Conservation (phyloP, 2,329 filamentous ascomycete species). For the Fusarium annulatum region DNA sequence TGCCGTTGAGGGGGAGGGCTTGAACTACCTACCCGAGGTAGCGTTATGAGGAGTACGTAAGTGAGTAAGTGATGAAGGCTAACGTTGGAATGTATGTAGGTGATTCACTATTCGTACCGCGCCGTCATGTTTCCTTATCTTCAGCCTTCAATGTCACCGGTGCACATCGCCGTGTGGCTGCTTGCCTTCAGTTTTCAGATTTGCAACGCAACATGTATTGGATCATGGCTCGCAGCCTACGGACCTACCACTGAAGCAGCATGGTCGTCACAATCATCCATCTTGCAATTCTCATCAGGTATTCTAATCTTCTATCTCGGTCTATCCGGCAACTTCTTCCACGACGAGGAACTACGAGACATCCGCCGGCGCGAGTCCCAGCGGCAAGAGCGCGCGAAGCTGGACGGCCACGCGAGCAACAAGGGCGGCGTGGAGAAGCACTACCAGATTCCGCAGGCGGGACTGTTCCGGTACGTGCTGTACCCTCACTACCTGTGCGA, state of each 20-base stretch:
- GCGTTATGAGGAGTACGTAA: slow-evolving; percentile 4
- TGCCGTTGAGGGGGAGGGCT: slow-evolving; percentile 29
- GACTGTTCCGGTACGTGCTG: slow-evolving; percentile 83
- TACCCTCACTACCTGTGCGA: slow-evolving; percentile 97
- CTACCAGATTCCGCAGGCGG: slow-evolving; percentile 86
- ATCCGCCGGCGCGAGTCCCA: slow-evolving; percentile 78
- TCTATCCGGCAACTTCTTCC: slow-evolving; percentile 83
- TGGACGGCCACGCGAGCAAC: slow-evolving; percentile 41
- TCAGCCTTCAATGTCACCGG: slow-evolving; percentile 92
- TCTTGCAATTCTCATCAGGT: slow-evolving; percentile 68
- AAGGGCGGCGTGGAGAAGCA: slow-evolving; percentile 69
- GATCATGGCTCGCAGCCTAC: slow-evolving; percentile 85
- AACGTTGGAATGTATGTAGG: slow-evolving; percentile 51
- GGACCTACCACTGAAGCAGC: slow-evolving; percentile 70
- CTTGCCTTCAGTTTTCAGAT: slow-evolving; percentile 80
- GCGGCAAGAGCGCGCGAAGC: slow-evolving; percentile 58
- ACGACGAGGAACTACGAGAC: slow-evolving; percentile 90
- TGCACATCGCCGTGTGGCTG: slow-evolving; percentile 76
- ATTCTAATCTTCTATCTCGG: slow-evolving; percentile 81
- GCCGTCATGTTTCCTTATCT: slow-evolving; percentile 84
- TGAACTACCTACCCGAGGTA: slow-evolving; percentile 11
- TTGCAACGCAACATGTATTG: slow-evolving; percentile 80
- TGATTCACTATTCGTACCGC: slow-evolving; percentile 91
- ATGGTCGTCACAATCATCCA: slow-evolving; percentile 57
- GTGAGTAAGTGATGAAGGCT: not conserved